Base-by-base conservation (phyloP, 192 early-diverging fungal genomes). In the Rhizophlyctis rosea region DNA sequence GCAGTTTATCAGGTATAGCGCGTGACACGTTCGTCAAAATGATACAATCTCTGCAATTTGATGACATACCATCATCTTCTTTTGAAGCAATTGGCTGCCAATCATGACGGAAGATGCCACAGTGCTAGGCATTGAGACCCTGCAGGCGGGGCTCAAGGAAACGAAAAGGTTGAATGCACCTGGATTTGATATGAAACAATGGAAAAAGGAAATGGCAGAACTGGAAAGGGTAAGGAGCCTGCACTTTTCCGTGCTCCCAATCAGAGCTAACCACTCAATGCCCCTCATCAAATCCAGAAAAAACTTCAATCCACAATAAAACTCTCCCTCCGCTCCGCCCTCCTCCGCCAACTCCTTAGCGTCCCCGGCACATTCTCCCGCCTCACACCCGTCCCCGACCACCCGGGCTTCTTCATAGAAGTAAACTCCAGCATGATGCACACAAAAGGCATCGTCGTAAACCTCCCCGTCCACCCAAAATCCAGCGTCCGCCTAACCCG, bases 401-500 rank as follows among this genome's bases (percentile, higher is more conserved):
- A 76, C 65, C 74, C 76, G 21, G 76, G 76, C 23, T 83, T 79
- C 63, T 83, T 83, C 64, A 65, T 69, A 25, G 74, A 78, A 30
- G 67, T 67, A 7, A 66, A 78, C 48, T 71, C 78, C 11, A 50
- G 50, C 13, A 64, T 83, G 74, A 70, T 73, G 36, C 62, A 76
- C 54, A 83, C 78, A 1, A 78, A 75, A 39, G 73, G 73, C 3
- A 70, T 83, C 23, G 69, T 73, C 1, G 75, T 83, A 16, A 72
- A 76, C 24, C 64, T 83, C 31, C 81, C 81, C 1, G 74, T 85
- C 30, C 81, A 85, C 64, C 72, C 75, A 4, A 73, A 79, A 33
- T 80, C 78, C n/a, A 80, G 68, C 47, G 73, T 85, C 1, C 74
- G 73, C 2, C 47, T 85, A 2, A 77, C 76, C 0, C 34, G 83